Evolutionary conservation across 2,329 filamentous ascomycete species (phyloP).

Genomic region (Monosporascus sp.): DNA sequence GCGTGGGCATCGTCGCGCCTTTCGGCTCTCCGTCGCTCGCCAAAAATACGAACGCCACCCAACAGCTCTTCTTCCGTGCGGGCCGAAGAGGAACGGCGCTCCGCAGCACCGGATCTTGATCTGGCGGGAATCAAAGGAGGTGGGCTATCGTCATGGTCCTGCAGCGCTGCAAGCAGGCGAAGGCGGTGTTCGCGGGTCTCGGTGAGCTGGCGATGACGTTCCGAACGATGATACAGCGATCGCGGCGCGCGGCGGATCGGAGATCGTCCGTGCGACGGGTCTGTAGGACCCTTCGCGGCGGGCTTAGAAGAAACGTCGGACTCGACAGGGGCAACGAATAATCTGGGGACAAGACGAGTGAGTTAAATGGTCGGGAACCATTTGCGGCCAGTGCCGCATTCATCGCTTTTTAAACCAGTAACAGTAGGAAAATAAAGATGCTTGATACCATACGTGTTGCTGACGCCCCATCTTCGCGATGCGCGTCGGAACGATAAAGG

Average conservation of each 20-base stretch:
- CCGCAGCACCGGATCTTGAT: not conserved
- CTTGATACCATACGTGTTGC: too few species aligned
- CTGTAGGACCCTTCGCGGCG: slow-evolving; percentile 22
- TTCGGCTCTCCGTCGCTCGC: not conserved
- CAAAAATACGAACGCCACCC: not conserved
- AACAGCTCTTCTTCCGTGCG: not conserved
- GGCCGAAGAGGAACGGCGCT: not conserved
- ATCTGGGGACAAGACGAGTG: slow-evolving; percentile 22
- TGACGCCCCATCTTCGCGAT: not conserved
- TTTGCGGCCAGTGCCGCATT: too few species aligned
- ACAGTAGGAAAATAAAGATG: slow-evolving; percentile 1
- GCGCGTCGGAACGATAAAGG: not conserved
- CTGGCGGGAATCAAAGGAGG: not conserved
- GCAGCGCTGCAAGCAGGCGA: slow-evolving; percentile 21
- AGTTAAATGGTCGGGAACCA: not conserved
- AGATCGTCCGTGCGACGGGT: slow-evolving; percentile 28
- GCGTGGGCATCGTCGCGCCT: slow-evolving; percentile 3
- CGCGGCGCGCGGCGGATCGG: slow-evolving; percentile 32
- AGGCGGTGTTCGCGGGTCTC: slow-evolving; percentile 29
- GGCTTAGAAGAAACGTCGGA: slow-evolving; percentile 36
- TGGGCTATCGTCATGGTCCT: slow-evolving; percentile 7
- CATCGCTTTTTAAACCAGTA: too few species aligned
- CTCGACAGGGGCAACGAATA: slow-evolving; percentile 43
- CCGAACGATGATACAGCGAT: not conserved
- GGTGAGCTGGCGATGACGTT: slow-evolving; percentile 26